Conservation (phyloP, 139 green algal genomes). For the Pedinophyceae sp. region DNA sequence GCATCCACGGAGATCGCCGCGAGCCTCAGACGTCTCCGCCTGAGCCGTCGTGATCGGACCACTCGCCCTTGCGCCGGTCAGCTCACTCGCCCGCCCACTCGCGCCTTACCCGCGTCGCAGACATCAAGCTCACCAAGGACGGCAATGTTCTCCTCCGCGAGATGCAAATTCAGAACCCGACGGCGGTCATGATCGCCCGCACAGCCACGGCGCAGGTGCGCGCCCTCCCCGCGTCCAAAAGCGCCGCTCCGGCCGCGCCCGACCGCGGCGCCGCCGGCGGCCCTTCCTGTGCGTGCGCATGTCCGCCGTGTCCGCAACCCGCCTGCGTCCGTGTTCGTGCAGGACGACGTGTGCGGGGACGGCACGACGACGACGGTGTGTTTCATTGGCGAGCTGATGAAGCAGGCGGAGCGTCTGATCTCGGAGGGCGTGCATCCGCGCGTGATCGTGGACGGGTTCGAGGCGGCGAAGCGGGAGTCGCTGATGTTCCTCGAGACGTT, state of each 20-base stretch:
- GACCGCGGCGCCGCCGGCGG: no score
- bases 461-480: constrained; percentile 68
- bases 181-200: constrained; percentile 96
- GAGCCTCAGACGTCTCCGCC: no score
- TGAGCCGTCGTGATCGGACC: no score
- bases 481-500: constrained; percentile 83
- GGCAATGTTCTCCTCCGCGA: constrained; percentile 87
- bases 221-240: no score
- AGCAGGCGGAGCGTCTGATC: constrained; percentile 87
- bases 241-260: no score
- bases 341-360: constrained; percentile 88
- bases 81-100: neutral
- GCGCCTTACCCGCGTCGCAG: constrained; percentile 23
- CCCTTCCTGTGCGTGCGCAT: no score
- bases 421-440: constrained; percentile 87
- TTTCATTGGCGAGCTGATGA: constrained; percentile 97
- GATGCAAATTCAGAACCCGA: constrained; percentile 99
- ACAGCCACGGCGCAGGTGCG: constrained; percentile 91
- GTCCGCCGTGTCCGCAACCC: no score
- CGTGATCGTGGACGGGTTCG: constrained; percentile 76
- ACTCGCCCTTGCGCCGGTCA: no score
- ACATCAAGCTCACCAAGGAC: constrained; percentile 97
- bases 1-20: no score
- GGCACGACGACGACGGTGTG: constrained; percentile 92
- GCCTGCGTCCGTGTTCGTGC: no score